Evolutionary conservation across 2,329 filamentous ascomycete species (phyloP), one percentile per base, ranked within the genome.

Genomic region (Dothideomycetes sp.): DNA sequence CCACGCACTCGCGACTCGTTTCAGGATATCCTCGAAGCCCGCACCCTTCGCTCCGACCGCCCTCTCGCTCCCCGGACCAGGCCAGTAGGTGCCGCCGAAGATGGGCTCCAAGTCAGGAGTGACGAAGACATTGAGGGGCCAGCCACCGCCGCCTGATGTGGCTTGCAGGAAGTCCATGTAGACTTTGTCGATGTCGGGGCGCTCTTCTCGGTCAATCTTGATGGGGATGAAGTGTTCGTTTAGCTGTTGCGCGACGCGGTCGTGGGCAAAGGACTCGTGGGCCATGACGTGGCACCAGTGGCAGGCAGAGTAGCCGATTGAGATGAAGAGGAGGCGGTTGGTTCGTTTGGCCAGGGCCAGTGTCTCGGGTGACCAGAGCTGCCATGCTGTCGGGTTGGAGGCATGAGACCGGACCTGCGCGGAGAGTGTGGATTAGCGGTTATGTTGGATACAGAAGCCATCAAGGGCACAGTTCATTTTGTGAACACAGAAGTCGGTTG

Each of bases 121-220:
- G 19, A 96, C 72, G 57, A 98, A 96, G n/a, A 94, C 80, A 55
- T 95, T 96, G 45, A 96, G 65, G 1, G 91, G 91, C 88, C 91
- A 96, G 30, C 91, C 91, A 8, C 87, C 89, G 2, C 77, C 81
- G 15, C 84, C 87, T 43, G 83, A 94, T 9, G 91, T 89, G 2
- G 89, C 89, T 58, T 95, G 87, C 31, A 94, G 81, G 60, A 94
- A 98, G 65, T 94, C 94, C 86, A 95, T 95, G 60, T 96, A 96
- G 48, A 96, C 88, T 45, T 84, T 79, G 56, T 98, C 91, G 47
- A 96, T 78, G 56, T 96, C 88, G 7, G 89, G 89, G 18, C 89
- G 79, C 62, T 94, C 86, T 62, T 98, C 91, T 44, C 88, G 78
- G 61, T 98, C 91, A 53, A 96, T 76, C 52, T 95, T 83, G 58